Evolutionary conservation across 805 yeast genomes (phyloP).

Genomic region (Kluyveromyces aestuarii): DNA sequence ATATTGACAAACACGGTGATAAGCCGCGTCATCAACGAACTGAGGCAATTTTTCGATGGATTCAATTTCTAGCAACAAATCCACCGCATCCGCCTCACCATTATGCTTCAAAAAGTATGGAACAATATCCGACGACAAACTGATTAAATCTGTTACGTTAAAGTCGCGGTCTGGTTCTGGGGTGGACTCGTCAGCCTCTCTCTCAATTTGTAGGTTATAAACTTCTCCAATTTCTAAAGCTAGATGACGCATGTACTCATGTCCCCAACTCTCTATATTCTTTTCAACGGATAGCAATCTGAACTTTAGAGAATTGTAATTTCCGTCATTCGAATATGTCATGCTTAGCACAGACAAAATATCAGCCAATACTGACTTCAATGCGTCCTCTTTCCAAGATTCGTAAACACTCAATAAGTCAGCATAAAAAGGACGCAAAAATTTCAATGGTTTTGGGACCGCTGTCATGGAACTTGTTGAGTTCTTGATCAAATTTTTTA

Average conservation of each 20-base stretch:
- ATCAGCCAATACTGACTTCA: constrained; percentile 65
- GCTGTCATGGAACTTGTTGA: constrained; percentile 99
- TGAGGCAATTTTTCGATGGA: constrained; percentile 72
- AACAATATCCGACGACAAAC: constrained; percentile 66
- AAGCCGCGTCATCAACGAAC: constrained; percentile 78
- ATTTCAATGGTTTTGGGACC: constrained; percentile 96
- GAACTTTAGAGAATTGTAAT: constrained; percentile 70
- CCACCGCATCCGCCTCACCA: constrained; percentile 98
- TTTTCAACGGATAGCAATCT: constrained; percentile 53
- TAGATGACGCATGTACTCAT: constrained; percentile 92
- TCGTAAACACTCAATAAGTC: constrained; percentile 56
- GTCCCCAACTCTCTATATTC: constrained; percentile 87
- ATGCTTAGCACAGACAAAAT: constrained; percentile 87
- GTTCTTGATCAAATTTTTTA: constrained; percentile 74
- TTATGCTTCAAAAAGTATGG: constrained; percentile 89
- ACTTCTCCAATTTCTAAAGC: constrained; percentile 93
- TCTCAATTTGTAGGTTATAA: constrained; percentile 45
- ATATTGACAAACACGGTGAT: constrained; percentile 82
- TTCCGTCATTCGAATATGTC: constrained; percentile 81
- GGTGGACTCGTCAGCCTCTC: constrained; percentile 22
- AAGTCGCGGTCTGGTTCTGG: constrained; percentile 18
- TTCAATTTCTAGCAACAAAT: constrained; percentile 82
- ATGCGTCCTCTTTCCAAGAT: constrained; percentile 46
- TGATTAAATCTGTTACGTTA: constrained; percentile 39
- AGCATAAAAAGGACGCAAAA: constrained; percentile 79